Conservation (phyloP, 495 filamentous ascomycete species). For the Cryomyces minteri region DNA sequence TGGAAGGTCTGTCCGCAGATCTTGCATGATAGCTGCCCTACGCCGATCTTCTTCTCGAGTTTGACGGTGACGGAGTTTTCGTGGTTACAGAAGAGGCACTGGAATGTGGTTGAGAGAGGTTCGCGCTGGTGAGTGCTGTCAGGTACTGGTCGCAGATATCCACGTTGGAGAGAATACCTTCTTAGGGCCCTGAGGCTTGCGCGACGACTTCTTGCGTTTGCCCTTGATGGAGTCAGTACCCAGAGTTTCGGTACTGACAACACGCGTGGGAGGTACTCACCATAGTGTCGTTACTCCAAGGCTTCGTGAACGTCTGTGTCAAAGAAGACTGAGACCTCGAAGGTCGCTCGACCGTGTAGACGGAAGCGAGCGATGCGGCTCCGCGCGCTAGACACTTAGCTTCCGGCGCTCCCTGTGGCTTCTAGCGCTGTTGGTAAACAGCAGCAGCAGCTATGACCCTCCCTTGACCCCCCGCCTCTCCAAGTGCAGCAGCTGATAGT, state of each 20-base stretch:
- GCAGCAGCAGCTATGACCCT: too few relatives aligned
- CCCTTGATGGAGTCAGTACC: slow-evolving; percentile 24
- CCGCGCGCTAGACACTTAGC: too few relatives aligned
- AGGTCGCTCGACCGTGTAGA: neutral
- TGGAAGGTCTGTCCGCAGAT: slow-evolving; percentile 88
- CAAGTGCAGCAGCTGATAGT: too few relatives aligned
- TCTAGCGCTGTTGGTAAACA: too few relatives aligned
- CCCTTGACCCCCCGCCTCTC: too few relatives aligned
- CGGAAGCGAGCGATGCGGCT: too few relatives aligned
- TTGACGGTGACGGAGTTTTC: slow-evolving; percentile 78
- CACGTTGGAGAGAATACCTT: slow-evolving; percentile 35
- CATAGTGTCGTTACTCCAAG: neutral
- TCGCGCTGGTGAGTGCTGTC: slow-evolving; percentile 43
- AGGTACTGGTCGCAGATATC: neutral
- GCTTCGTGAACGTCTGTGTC: neutral
- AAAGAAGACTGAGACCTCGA: neutral
- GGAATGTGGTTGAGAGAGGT: slow-evolving; percentile 70
- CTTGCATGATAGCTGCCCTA: slow-evolving; percentile 75
- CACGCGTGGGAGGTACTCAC: neutral
- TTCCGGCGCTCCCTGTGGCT: too few relatives aligned
- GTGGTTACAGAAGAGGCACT: slow-evolving; percentile 98
- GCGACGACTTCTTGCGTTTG: slow-evolving; percentile 88
- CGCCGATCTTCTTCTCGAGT: slow-evolving; percentile 75
- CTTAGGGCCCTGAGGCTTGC: slow-evolving; percentile 65
- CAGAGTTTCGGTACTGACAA: neutral